phyloP scores from a whole-genome alignment of 2,329 filamentous ascomycete species.

The Sporothrix brunneoviolacea region DNA sequence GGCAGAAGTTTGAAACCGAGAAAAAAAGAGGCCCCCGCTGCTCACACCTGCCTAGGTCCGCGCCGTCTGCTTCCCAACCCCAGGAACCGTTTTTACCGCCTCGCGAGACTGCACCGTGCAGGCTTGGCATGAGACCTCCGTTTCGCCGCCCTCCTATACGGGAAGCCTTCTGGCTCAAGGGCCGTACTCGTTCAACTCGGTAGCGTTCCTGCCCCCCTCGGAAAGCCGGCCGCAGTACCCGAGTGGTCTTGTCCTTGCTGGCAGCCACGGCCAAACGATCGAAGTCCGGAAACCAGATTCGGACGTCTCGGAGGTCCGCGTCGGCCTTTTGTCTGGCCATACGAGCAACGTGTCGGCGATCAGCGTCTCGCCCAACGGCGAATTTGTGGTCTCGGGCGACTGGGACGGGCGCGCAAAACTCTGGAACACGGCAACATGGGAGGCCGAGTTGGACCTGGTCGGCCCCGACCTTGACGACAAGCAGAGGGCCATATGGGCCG shows the following conservation, averaged over 20 bases:
- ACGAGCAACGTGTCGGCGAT: conserved; percentile 81
- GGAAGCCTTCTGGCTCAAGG: conserved; percentile 72
- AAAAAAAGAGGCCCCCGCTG: neutral
- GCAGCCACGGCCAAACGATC: conserved; percentile 87
- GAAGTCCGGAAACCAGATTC: conserved; percentile 73
- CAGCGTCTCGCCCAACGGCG: conserved; percentile 66
- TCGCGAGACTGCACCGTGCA: conserved; percentile 89
- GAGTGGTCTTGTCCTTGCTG: conserved; percentile 77
- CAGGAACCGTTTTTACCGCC: conserved; percentile 66
- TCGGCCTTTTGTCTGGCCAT: conserved; percentile 81
- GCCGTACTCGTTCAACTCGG: conserved; percentile 77
- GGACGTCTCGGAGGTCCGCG: conserved; percentile 65
- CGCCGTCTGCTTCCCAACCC: conserved; percentile 69
- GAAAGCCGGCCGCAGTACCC: conserved; percentile 46
- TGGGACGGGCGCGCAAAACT: conserved; percentile 88
- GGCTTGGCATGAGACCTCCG: conserved; percentile 64
- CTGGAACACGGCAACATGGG: conserved; percentile 84
- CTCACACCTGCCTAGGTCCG: conserved; percentile 60
- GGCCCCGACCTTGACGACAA: conserved; percentile 39
- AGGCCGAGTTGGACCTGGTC: conserved; percentile 61
- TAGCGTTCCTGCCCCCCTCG: conserved; percentile 69
- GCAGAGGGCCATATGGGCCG: conserved; percentile 71
- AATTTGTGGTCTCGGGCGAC: conserved; percentile 78
- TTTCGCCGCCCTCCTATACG: conserved; percentile 62
- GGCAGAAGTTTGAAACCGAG: neutral